Conservation (phyloP, 2,329 filamentous ascomycete genomes). For the Orbilia quercus region DNA sequence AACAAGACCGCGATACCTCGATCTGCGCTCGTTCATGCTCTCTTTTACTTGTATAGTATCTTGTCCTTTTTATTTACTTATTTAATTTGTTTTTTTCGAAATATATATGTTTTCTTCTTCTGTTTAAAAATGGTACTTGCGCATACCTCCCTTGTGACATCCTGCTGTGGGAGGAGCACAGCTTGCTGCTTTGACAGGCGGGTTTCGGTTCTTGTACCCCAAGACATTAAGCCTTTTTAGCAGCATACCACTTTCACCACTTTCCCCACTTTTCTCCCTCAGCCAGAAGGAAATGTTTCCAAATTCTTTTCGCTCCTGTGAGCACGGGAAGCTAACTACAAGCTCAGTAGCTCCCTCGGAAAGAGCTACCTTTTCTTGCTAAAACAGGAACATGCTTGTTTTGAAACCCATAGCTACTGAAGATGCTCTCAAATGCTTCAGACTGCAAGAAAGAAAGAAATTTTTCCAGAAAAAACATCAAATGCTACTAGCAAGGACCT, state of each 20-base stretch:
- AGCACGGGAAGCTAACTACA: slow-evolving; percentile 51
- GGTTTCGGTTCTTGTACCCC: slow-evolving; percentile 53
- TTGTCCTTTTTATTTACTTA: slow-evolving; percentile 44
- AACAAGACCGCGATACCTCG: slow-evolving; percentile 40
- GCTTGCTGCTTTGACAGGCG: slow-evolving; percentile 56
- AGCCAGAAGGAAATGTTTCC: slow-evolving; percentile 50
- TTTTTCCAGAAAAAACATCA: too few relatives aligned
- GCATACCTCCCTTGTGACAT: slow-evolving; percentile 56
- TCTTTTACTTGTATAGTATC: too few relatives aligned
- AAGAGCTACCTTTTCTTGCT: slow-evolving; percentile 56
- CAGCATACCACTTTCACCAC: too few relatives aligned
- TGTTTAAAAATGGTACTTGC: slow-evolving; percentile 46
- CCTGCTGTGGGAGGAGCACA: slow-evolving; percentile 54
- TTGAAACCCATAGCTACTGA: slow-evolving; percentile 32
- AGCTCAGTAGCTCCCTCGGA: slow-evolving; percentile 55
- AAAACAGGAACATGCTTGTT: slow-evolving; percentile 54
- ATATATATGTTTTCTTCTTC: slow-evolving; percentile 43
- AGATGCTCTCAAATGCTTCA: slow-evolving; percentile 47
- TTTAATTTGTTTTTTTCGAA: slow-evolving; percentile 49
- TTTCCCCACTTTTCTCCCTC: slow-evolving; percentile 41
- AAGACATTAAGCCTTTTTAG: slow-evolving; percentile 36
- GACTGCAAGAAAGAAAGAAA: slow-evolving; percentile 41
- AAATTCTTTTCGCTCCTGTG: slow-evolving; percentile 52
- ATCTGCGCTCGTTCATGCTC: slow-evolving; percentile 37
- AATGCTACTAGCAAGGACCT: slow-evolving; percentile 52